A percentile compares a stretch with the other conserved stretches of the same genome.
phyloP scores from a whole-genome alignment of 768 basidiomycete species.

The Scleroderma bovista region DNA sequence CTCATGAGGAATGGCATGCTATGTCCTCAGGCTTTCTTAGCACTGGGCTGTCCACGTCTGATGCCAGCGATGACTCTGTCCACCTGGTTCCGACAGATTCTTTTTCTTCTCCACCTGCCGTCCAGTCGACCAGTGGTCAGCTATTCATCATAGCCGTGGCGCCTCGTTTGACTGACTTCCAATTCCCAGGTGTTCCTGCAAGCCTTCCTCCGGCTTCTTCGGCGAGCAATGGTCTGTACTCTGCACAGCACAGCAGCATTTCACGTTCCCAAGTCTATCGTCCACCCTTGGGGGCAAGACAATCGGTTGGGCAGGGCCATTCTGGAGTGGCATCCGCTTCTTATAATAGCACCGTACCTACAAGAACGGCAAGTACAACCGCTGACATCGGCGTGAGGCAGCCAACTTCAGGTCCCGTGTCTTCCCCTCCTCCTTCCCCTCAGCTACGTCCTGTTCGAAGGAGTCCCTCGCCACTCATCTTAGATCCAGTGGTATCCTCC shows the following conservation, averaged over 20 bases:
- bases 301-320: conserved; percentile 12
- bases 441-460: conserved; percentile 8
- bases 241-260: conserved; percentile 17
- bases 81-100: conserved; percentile 6
- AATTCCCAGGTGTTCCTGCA: conserved; percentile 5
- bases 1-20: conserved; percentile 14
- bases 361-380: conserved; percentile 16
- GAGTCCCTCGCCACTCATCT: conserved; percentile 22
- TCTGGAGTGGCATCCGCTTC: conserved; percentile 9
- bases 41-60: conserved; percentile 3
- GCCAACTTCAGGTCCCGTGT: conserved; percentile 9
- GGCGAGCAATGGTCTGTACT: conserved; percentile 8
- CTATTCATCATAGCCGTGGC: conserved; percentile 8
- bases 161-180: conserved; percentile 4
- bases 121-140: conserved; percentile 18
- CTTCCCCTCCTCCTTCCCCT: conserved; percentile 9
- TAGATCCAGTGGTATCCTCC: conserved; percentile 14
- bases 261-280: conserved; percentile 22
- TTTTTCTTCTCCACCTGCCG: conserved; percentile 13
- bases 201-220: conserved; percentile 9
- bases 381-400: conserved; percentile 11
- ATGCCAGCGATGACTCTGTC: conserved; percentile 4
- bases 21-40: conserved; percentile 16
- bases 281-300: conserved; percentile 9
- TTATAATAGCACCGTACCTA: neutral